phyloP scores from a whole-genome alignment of 108 stramenopile species.

The Parietichytrium sp. region DNA sequence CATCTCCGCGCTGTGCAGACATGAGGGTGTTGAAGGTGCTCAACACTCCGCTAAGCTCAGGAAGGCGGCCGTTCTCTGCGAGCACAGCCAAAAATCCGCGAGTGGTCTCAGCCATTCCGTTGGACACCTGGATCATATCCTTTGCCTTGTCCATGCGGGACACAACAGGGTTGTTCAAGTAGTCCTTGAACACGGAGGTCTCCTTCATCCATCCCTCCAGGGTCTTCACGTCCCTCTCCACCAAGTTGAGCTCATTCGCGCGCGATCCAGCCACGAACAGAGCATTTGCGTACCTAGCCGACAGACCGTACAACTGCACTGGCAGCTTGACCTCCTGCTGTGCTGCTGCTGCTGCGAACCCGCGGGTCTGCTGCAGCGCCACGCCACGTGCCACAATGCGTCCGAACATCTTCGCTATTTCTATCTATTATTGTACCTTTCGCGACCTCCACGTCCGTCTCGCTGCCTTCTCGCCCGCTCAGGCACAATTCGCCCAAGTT shows the following conservation, averaged over 20 bases:
- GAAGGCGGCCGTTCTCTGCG: constrained; percentile 86
- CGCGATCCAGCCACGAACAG: constrained; percentile 87
- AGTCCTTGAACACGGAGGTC: constrained; percentile 67
- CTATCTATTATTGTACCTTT: no score
- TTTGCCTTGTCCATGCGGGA: constrained; percentile 28
- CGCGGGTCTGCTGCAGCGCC: no score
- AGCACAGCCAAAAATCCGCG: constrained; percentile 73
- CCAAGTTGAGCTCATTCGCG: constrained; percentile 69
- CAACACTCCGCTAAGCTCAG: constrained; percentile 72
- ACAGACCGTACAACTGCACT: constrained; percentile 80
- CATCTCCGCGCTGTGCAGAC: constrained; percentile 91
- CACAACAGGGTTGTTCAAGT: constrained; percentile 64
- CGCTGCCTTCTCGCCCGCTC: no score
- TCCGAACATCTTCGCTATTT: no score
- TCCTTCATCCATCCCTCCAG: constrained; percentile 65
- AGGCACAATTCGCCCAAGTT: no score
- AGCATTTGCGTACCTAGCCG: constrained; percentile 92
- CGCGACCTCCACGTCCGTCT: no score
- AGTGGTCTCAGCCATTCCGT: constrained; percentile 30
- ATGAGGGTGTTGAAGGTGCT: constrained; percentile 72
- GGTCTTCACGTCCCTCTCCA: constrained; percentile 73
- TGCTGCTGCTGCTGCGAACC: constrained; percentile 42
- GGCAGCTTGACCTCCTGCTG: constrained; percentile 70
- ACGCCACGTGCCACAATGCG: no score
- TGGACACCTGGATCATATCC: constrained; percentile 14